Evolutionary conservation across 2,329 filamentous ascomycete genomes (phyloP).

Genomic region (Chaetomium strumarium): DNA sequence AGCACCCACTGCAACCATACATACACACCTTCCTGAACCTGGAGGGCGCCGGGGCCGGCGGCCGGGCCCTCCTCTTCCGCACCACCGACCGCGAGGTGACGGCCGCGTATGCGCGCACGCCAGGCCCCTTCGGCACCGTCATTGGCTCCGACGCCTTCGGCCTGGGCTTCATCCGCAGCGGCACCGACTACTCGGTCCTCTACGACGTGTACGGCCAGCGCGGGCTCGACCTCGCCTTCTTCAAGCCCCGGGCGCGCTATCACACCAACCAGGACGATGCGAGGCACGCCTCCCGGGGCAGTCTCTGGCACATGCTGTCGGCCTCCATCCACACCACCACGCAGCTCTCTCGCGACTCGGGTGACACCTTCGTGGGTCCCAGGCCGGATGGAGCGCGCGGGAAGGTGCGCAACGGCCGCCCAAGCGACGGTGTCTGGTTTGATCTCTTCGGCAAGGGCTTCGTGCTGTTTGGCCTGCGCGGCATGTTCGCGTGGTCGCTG

Average conservation of each 20-base stretch:
- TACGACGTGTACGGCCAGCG: constrained; percentile 71
- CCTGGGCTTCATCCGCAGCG: constrained; percentile 68
- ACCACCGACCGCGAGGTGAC: constrained; percentile 84
- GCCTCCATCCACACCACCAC: constrained; percentile 70
- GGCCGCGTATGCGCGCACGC: constrained; percentile 63
- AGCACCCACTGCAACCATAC: constrained; percentile 73
- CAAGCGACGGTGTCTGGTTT: constrained; percentile 80
- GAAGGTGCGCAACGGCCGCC: constrained; percentile 60
- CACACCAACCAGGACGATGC: constrained; percentile 87
- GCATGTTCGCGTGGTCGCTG: constrained; percentile 82
- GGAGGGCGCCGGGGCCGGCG: constrained; percentile 89
- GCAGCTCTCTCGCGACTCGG: constrained; percentile 62
- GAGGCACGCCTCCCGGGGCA: constrained; percentile 63
- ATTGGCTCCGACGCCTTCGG: constrained; percentile 81
- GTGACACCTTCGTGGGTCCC: constrained; percentile 58
- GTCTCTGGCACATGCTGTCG: constrained; percentile 93
- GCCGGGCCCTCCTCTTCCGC: constrained; percentile 79
- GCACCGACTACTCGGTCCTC: constrained; percentile 87
- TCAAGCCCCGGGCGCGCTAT: constrained; percentile 76
- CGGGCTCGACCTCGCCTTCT: constrained; percentile 89
- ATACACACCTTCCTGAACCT: constrained; percentile 88
- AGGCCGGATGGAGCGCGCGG: constrained; percentile 49
- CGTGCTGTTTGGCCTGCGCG: constrained; percentile 71
- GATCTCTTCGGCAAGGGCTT: constrained; percentile 80
- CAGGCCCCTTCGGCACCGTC: constrained; percentile 77